Conservation (phyloP, 1,284 basidiomycete genomes). For the Heterobasidion annosum region DNA sequence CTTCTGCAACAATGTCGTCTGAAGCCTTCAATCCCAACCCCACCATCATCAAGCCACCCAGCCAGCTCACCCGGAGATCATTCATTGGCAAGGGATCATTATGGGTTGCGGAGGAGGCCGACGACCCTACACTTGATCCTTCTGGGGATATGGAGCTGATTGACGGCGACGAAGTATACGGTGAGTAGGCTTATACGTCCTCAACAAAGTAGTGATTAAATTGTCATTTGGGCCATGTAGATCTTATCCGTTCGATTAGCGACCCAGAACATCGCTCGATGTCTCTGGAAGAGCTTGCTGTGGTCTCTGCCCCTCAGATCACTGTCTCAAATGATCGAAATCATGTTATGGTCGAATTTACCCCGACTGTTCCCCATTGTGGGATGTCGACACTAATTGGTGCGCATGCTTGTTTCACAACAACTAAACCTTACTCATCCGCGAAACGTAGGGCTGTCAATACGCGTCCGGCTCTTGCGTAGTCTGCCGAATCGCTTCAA, state of each 20-base stretch:
- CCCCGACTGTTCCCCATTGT: slow-evolving; percentile 97
- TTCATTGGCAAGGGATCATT: slow-evolving; percentile 17
- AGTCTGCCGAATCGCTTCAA: slow-evolving; percentile 91
- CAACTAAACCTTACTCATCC: background rate
- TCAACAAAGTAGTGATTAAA: background rate
- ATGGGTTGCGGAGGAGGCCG: slow-evolving; percentile 21
- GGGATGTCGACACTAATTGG: slow-evolving; percentile 98
- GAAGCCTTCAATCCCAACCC: slow-evolving; percentile 29
- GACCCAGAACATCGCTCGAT: slow-evolving; percentile 96
- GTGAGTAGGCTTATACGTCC: slow-evolving; percentile 19
- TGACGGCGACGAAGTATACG: slow-evolving; percentile 45
- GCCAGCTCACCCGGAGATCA: slow-evolving; percentile 4
- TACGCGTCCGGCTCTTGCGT: slow-evolving; percentile 86
- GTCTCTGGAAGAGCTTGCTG: slow-evolving; percentile 93
- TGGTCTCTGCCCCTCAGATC: slow-evolving; percentile 89
- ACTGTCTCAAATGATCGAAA: slow-evolving; percentile 51
- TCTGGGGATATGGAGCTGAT: slow-evolving; percentile 31
- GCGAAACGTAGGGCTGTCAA: slow-evolving; percentile 64
- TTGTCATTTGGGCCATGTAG: slow-evolving; percentile 26
- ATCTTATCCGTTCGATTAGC: slow-evolving; percentile 87
- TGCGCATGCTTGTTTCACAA: slow-evolving; percentile 22
- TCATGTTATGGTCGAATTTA: slow-evolving; percentile 81
- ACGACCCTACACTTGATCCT: slow-evolving; percentile 16
- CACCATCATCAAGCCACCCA: slow-evolving; percentile 21
- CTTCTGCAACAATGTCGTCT: slow-evolving; percentile 16